phyloP scores from a whole-genome alignment of 345 rosid genomes.

The Salix exigua region DNA sequence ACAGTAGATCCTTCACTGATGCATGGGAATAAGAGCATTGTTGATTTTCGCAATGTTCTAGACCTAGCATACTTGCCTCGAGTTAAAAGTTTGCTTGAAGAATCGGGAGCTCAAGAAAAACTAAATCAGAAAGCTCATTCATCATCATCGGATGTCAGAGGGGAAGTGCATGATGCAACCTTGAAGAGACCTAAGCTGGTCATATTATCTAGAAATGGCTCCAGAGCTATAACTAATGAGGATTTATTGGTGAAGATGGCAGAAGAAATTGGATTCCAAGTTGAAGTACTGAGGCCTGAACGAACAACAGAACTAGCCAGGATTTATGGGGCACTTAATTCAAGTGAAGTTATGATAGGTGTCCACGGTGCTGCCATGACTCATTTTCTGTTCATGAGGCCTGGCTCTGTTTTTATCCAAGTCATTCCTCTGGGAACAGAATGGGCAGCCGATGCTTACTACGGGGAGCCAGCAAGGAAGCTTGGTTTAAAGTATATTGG shows the following conservation, averaged over 20 bases:
- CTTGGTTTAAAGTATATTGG: slow-evolving; percentile 67
- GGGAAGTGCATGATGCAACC: slow-evolving; percentile 6
- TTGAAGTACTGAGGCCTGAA: slow-evolving; percentile 53
- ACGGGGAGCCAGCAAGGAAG: slow-evolving; percentile 74
- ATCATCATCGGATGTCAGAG: neutral
- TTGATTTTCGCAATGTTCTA: slow-evolving; percentile 56
- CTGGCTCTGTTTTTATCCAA: slow-evolving; percentile 69
- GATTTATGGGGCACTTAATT: slow-evolving; percentile 51
- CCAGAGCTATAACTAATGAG: slow-evolving; percentile 66
- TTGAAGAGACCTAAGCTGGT: slow-evolving; percentile 56
- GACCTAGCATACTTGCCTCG: slow-evolving; percentile 56
- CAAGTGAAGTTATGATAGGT: slow-evolving; percentile 76
- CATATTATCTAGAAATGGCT: slow-evolving; percentile 59
- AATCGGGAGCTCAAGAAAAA: slow-evolving; percentile 35
- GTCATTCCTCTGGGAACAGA: slow-evolving; percentile 76
- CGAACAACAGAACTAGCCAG: slow-evolving; percentile 59
- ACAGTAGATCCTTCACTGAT: slow-evolving; percentile 47
- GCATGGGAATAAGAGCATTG: slow-evolving; percentile 40
- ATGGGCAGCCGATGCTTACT: slow-evolving; percentile 86
- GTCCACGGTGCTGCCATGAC: slow-evolving; percentile 97
- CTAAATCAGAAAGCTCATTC: slow-evolving; percentile 20
- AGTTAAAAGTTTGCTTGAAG: slow-evolving; percentile 47
- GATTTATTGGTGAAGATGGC: slow-evolving; percentile 50
- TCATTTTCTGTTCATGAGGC: slow-evolving; percentile 72
- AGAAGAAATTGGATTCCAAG: slow-evolving; percentile 53